phyloP scores from a whole-genome alignment of 305 asterid genomes.

The Fraxinus baroniana region DNA sequence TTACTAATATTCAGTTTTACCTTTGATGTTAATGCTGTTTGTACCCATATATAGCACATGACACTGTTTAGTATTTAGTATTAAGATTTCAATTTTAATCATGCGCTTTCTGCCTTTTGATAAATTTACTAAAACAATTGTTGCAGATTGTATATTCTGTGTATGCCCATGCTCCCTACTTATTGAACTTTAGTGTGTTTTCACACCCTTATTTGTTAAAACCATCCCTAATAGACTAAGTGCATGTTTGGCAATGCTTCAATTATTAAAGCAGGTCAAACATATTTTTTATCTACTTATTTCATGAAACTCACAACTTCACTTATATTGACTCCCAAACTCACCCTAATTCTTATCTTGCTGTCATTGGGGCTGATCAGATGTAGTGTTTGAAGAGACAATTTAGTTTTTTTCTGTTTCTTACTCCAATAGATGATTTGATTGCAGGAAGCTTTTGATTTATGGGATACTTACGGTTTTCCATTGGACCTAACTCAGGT shows the following conservation, averaged over 20 bases:
- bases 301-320: background rate
- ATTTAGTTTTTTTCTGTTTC: constrained; percentile 12
- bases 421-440: constrained; percentile 22
- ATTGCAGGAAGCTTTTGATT: constrained; percentile 85
- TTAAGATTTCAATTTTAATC: background rate
- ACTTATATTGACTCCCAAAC: background rate
- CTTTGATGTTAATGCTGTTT: background rate
- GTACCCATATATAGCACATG: background rate
- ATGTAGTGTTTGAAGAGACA: background rate
- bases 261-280: background rate
- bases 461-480: constrained; percentile 99
- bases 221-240: background rate
- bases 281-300: background rate
- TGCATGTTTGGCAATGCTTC: background rate
- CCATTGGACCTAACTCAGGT: constrained; percentile 99
- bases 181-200: background rate
- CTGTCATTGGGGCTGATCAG: background rate
- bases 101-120: background rate
- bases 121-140: background rate
- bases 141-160: background rate
- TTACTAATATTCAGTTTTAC: background rate
- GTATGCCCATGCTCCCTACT: background rate
- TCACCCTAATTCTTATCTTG: background rate
- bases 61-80: background rate
- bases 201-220: background rate